Evolutionary conservation across 441 rosid species (phyloP).

Genomic region (Aquilaria agallochum): DNA sequence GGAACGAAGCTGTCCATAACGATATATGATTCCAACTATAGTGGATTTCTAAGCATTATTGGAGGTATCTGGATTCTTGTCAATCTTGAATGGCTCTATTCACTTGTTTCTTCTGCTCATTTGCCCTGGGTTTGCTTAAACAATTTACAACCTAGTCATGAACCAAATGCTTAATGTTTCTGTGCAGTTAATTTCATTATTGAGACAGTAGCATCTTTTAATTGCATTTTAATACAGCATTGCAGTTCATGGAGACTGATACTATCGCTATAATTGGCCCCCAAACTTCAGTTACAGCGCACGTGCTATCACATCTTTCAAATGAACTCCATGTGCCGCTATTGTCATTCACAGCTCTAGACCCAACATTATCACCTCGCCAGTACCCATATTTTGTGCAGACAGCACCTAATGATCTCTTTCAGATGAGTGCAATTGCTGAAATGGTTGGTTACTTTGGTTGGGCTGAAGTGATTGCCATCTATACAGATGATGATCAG

Average conservation of each 20-base stretch:
- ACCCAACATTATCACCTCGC: conserved; percentile 71
- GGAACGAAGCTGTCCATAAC: conserved; percentile 53
- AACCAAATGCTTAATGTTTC: too few species aligned
- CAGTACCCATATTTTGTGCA: conserved; percentile 88
- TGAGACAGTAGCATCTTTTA: conserved; percentile 5
- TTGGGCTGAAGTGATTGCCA: conserved; percentile 73
- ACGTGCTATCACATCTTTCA: conserved; percentile 72
- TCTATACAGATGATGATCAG: conserved; percentile 81
- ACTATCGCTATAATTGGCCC: conserved; percentile 91
- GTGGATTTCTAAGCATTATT: conserved; percentile 73
- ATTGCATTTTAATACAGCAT: conserved; percentile 43
- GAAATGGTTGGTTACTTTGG: conserved; percentile 62
- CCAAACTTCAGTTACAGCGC: conserved; percentile 79
- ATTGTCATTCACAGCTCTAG: conserved; percentile 82
- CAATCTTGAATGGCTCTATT: neutral
- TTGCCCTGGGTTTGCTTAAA: too few species aligned
- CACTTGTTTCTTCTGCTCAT: too few species aligned
- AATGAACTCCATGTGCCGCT: conserved; percentile 81
- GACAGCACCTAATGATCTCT: conserved; percentile 73
- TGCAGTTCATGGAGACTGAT: conserved; percentile 86
- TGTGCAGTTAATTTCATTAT: neutral
- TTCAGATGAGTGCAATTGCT: conserved; percentile 78
- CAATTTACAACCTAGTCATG: too few species aligned
- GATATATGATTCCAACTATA: conserved; percentile 61
- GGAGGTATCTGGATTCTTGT: conserved; percentile 49